Evolutionary conservation across 208 protist species (phyloP).

Genomic region (Strigomonas oncopelti): DNA sequence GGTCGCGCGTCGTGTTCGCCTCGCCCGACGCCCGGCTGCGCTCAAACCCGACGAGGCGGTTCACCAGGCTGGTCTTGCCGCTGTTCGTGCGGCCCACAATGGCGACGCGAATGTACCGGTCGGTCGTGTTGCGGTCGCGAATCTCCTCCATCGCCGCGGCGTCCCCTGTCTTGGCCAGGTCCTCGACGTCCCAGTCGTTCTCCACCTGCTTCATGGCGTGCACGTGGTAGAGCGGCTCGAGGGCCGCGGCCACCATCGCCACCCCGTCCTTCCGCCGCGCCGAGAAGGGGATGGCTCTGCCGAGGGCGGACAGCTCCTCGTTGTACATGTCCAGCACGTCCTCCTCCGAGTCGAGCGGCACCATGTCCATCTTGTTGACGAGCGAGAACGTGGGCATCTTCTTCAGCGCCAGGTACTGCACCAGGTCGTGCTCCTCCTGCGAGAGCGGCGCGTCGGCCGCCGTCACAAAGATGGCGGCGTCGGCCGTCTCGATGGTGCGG

Average conservation of each 20-base stretch:
- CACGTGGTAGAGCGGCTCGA: slow-evolving; percentile 82
- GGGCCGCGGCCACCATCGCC: slow-evolving; percentile 59
- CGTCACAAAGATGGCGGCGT: slow-evolving; percentile 77
- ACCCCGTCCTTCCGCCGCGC: slow-evolving; percentile 58
- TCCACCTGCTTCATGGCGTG: slow-evolving; percentile 70
- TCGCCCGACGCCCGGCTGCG: slow-evolving; percentile 75
- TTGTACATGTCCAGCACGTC: slow-evolving; percentile 59
- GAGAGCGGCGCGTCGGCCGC: slow-evolving; percentile 64
- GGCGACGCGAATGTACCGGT: slow-evolving; percentile 85
- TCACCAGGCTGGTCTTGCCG: slow-evolving; percentile 92
- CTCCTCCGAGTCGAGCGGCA: slow-evolving; percentile 45
- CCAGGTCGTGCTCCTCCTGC: slow-evolving; percentile 62
- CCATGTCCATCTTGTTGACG: slow-evolving; percentile 89
- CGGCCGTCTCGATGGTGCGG: slow-evolving; percentile 77
- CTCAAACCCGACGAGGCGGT: slow-evolving; percentile 91
- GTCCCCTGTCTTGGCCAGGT: slow-evolving; percentile 78
- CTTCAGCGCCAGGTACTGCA: slow-evolving; percentile 63
- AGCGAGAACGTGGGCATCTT: slow-evolving; percentile 69
- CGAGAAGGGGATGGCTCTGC: slow-evolving; percentile 72
- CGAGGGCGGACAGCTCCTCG: slow-evolving; percentile 47
- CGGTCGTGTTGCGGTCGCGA: slow-evolving; percentile 73
- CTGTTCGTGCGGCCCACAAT: slow-evolving; percentile 91
- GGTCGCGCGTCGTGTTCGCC: slow-evolving; percentile 89
- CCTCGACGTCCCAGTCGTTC: slow-evolving; percentile 88
- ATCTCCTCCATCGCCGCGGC: slow-evolving; percentile 86